phyloP scores from a whole-genome alignment of 768 basidiomycete genomes.

The Pleurotus tuber-regium region DNA sequence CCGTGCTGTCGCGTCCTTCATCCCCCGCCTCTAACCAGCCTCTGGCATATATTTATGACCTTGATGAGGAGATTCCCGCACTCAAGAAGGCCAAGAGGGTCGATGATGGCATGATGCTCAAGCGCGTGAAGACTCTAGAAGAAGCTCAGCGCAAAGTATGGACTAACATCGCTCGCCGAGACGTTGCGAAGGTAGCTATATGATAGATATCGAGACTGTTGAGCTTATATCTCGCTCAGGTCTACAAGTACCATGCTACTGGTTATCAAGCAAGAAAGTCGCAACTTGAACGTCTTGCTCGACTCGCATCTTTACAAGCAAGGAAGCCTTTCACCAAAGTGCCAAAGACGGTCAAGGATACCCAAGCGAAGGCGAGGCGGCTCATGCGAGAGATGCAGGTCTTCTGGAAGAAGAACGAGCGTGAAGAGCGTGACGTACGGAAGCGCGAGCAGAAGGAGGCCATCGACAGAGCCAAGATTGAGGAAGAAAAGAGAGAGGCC shows the following conservation, averaged over 20 bases:
- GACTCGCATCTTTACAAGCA: constrained; percentile 72
- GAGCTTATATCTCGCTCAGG: constrained; percentile 39
- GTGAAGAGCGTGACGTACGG: constrained; percentile 89
- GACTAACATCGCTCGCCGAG: constrained; percentile 82
- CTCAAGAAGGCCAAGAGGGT: constrained; percentile 76
- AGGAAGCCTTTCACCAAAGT: constrained; percentile 74
- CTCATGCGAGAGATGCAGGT: constrained; percentile 95
- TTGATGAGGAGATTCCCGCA: constrained; percentile 67
- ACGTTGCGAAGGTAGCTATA: constrained; percentile 71
- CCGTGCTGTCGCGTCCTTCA: constrained; percentile 63
- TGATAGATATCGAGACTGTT: not conserved
- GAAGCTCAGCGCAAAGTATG: constrained; percentile 88
- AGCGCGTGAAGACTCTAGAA: constrained; percentile 74
- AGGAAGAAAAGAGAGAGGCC: constrained; percentile 92
- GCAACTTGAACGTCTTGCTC: constrained; percentile 75
- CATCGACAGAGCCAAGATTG: constrained; percentile 78
- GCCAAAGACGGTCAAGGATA: constrained; percentile 71
- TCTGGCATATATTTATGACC: constrained; percentile 60
- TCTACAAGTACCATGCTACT: constrained; percentile 72
- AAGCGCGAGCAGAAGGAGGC: constrained; percentile 96
- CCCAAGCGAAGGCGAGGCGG: constrained; percentile 81
- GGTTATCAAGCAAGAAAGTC: constrained; percentile 65
- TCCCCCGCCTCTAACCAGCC: constrained; percentile 62
- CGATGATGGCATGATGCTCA: constrained; percentile 68
- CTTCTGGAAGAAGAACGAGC: constrained; percentile 98